Percentiles rank a stretch among this genome's conserved stretches.
These are phyloP conservation scores for Linum usitatissimum DNA, from an alignment of 345 rosid species.

Conservation along the genomic window DNA sequence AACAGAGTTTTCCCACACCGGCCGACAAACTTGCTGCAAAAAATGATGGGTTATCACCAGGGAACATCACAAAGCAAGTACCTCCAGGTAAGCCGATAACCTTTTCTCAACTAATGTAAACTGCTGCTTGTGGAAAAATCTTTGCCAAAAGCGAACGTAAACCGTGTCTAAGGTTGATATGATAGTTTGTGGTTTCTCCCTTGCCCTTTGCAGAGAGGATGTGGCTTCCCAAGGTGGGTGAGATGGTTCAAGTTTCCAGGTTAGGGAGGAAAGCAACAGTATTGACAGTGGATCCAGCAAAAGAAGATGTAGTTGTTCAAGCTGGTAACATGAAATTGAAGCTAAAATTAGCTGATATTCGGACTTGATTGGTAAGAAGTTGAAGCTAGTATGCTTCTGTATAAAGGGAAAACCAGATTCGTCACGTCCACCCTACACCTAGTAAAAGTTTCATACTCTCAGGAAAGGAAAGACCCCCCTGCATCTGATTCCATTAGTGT, in stretches of 20 bases:
- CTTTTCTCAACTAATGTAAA: constrained; percentile 3
- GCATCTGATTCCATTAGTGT: no score
- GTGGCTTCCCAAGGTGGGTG: constrained; percentile 54
- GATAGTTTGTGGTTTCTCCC: neutral
- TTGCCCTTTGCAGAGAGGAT: constrained; percentile 21
- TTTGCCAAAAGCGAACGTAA: constrained; percentile 1
- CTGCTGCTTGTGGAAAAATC: neutral
- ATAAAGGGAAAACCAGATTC: neutral
- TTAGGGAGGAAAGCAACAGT: constrained; percentile 63
- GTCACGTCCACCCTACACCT: neutral
- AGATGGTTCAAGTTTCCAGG: constrained; percentile 44
- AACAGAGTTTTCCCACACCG: constrained; percentile 16
- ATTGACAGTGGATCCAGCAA: constrained; percentile 50
- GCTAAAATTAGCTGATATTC: constrained; percentile 45
- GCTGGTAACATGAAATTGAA: constrained; percentile 77
- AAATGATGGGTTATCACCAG: constrained; percentile 15
- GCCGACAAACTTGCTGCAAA: constrained; percentile 9
- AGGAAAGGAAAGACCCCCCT: no score
- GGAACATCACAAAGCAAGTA: constrained; percentile 24
- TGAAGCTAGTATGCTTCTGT: neutral
- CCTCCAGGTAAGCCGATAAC: constrained; percentile 27
- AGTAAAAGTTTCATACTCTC: no score
- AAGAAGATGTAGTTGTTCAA: constrained; percentile 67
- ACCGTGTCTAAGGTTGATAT: neutral
- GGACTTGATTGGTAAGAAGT: constrained; percentile 21